Evolutionary conservation across 768 basidiomycete species (phyloP), one percentile per base, ranked within the genome.

Genomic region (Phaffia australis): DNA sequence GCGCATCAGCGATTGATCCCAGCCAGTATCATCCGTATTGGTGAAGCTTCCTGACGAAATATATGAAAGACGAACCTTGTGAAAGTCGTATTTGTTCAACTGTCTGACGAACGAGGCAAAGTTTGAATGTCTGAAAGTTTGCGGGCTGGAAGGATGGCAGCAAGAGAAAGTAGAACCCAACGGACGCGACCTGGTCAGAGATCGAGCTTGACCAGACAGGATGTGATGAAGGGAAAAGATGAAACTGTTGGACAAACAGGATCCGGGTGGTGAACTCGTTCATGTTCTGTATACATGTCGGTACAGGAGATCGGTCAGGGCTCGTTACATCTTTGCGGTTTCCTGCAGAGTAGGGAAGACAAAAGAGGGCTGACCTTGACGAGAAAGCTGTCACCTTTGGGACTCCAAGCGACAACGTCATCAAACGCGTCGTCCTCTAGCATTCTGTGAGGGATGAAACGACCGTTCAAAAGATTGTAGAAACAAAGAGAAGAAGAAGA

Each of bases 11-110:
- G n/a, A n/a, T n/a, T n/a, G n/a, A n/a, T n/a, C n/a, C n/a, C n/a
- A n/a, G n/a, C n/a, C n/a, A n/a, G n/a, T n/a, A n/a, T n/a, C n/a
- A n/a, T n/a, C n/a, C n/a, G n/a, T n/a, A n/a, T n/a, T n/a, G n/a
- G 19, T 35, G 60, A 48, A 14, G 60, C 48, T 25, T 61, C n/a
- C 15, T 42, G 35, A 32, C 19, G 32, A 42, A 32, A 19, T 16
- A 21, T 25, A 11, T 27, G 19, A 18, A 56, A 1, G 35, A 70
- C 77, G 73, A 47, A 81, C 87, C 80, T 94, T 94, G 81, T 93
- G 91, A 71, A 94, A 94, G 77, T 93, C 91, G 75, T 94, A 94
- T 76, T 93, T 94, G 81, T 94, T 94, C 46, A 94, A 80, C 76
- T 94, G 91, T 14, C 90, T 83, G 6, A 94, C 91, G 74, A 94